Percentiles rank a stretch among this genome's conserved stretches.
phyloP scores from a whole-genome alignment of 1,284 basidiomycete species.

The Anthracocystis walkeri region DNA sequence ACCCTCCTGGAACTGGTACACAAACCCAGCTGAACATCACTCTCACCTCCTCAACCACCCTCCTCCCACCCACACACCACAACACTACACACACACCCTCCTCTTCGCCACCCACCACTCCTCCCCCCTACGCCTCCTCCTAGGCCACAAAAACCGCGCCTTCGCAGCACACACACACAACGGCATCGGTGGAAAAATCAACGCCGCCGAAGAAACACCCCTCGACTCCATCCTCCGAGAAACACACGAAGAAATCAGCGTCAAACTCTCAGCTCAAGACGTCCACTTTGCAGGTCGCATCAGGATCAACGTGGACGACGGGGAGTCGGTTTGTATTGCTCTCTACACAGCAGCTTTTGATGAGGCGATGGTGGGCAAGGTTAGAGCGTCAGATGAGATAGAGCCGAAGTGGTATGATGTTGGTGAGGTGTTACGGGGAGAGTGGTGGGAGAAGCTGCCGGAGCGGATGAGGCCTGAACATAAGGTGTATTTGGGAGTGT shows the following conservation, averaged over 20 bases:
- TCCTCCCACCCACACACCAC: too few species aligned
- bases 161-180: slow-evolving; percentile 24
- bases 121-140: not conserved
- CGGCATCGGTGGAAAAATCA: slow-evolving; percentile 32
- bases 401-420: not conserved
- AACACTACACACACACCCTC: too few species aligned
- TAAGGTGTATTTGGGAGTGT: slow-evolving; percentile 5
- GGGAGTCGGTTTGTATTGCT: slow-evolving; percentile 19
- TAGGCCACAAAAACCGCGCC: slow-evolving; percentile 20
- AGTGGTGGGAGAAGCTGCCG: not conserved
- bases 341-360: not conserved
- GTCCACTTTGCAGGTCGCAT: slow-evolving; percentile 6
- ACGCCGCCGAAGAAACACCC: slow-evolving; percentile 5
- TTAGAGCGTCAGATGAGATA: slow-evolving; percentile 6
- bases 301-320: slow-evolving; percentile 11
- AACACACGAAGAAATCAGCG: slow-evolving; percentile 16
- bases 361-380: not conserved
- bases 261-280: not conserved
- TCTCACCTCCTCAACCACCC: too few species aligned
- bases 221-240: slow-evolving; percentile 18
- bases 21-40: too few species aligned
- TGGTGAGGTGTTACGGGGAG: not conserved
- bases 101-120: too few species aligned
- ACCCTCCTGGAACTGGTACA: too few species aligned
- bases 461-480: slow-evolving; percentile 20